These are phyloP conservation scores for Canavalia ensiformis DNA, from an alignment of 306 rosid species.

Conservation along the genomic window DNA sequence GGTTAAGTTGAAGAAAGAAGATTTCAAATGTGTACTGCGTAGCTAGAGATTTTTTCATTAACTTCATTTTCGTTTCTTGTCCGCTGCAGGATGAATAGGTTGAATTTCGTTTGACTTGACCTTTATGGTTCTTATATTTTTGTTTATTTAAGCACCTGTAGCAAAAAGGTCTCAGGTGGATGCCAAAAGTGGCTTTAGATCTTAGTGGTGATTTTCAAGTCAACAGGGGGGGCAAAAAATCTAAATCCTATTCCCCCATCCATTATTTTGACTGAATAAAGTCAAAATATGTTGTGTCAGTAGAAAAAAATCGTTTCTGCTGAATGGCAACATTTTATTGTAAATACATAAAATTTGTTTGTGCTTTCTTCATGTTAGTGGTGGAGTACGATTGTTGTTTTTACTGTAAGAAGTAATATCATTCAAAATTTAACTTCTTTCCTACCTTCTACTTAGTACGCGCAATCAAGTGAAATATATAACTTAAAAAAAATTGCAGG, in stretches of 20 bases:
- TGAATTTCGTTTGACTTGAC: not conserved
- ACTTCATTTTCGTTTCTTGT: conserved; percentile 7
- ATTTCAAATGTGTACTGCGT: not conserved
- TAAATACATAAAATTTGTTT: not conserved
- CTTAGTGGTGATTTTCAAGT: not conserved
- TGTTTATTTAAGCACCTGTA: not conserved
- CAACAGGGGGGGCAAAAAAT: not conserved
- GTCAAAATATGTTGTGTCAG: not conserved
- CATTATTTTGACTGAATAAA: not conserved
- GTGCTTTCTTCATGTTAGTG: no score
- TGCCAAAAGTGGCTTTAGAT: conserved; percentile 2
- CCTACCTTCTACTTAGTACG: no score
- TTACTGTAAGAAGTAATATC: no score
- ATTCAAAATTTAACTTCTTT: no score
- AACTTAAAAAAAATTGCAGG: no score
- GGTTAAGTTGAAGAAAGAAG: conserved; percentile 30
- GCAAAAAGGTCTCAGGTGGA: conserved; percentile 1
- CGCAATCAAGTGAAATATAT: no score
- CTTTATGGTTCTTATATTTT: not conserved
- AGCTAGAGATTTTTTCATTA: not conserved
- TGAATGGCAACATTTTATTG: not conserved
- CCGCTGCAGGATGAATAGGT: conserved; percentile 1
- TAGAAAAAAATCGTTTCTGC: not conserved
- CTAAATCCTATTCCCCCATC: no score
- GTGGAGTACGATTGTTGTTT: no score